Base-by-base conservation (phyloP, 306 rosid species). In the Calophaca sinica region DNA sequence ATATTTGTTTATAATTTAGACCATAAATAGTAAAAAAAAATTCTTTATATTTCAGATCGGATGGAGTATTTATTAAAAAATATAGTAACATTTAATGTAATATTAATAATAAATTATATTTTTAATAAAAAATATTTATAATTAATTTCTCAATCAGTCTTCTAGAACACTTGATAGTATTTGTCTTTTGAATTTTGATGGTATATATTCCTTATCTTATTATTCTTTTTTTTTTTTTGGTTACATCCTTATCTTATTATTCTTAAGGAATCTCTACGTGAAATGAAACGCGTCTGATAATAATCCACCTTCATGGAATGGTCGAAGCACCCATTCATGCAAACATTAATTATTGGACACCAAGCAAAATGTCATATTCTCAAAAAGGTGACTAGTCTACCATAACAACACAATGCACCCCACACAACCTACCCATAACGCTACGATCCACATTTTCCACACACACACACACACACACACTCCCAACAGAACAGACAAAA, bases 261-360 rank as follows among this genome's bases (percentile, higher is more conserved):
- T 20, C 26, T 20, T 20, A 20, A 20, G 26, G 26, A 20, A 20
- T 20, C 26, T 20, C 26, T 20, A 42, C 48, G 48, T 42, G 48
- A 9, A 42, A 7, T 3, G 10, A 4, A 10, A 39, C 72, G 52
- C 51, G 39, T 52, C 44, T 39, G 60, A 31, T 39, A 5, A 33
- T 33, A 20, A 51, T 32, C 61, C 11, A 36, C 28, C 33, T 31
- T 51, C 15, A 31, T 13, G 51, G 42, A 14, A 26, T 46, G 70
- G 62, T 78, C 10, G 42, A 49, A 77, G n/a, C 64, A 35, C 26
- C 38, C 11, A 3, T 50, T 61, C 50, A 50, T 42, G 66, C 39
- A 15, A 20, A 20, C 1, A 11, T 62, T 4, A 33, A 50, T 52
- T 51, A 60, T 51, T 70, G 53, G 39, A 2, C 31, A 48, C 11